phyloP scores from a whole-genome alignment of 805 yeast genomes.

The Cyberlindnera mississippiensis region DNA sequence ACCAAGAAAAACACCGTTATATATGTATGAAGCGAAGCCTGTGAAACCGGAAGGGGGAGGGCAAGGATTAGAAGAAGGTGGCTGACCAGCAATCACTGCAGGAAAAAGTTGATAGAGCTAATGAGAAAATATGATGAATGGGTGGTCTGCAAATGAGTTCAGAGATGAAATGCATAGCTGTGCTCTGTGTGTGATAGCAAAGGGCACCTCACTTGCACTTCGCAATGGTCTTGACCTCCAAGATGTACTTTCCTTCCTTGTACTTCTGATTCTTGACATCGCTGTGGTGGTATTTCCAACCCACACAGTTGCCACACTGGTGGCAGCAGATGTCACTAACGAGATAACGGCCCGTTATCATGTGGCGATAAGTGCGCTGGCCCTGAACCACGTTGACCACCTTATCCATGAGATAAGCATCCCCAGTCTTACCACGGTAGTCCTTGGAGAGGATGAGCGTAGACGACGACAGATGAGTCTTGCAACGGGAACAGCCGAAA shows the following conservation, averaged over 20 bases:
- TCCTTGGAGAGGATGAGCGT: conserved; percentile 38
- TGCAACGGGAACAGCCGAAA: conserved; percentile 38
- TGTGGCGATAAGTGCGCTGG: conserved; percentile 31
- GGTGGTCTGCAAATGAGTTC: not conserved
- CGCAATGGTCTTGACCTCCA: conserved; percentile 36
- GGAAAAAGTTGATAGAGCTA: too few relatives aligned
- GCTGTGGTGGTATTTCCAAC: conserved; percentile 59
- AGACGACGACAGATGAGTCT: conserved; percentile 38
- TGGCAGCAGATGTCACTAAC: conserved; percentile 57
- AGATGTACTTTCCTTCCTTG: conserved; percentile 58
- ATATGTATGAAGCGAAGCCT: too few relatives aligned
- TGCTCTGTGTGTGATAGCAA: not conserved
- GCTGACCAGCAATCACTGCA: too few relatives aligned
- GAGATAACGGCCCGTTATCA: conserved; percentile 57
- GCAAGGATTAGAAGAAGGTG: too few relatives aligned
- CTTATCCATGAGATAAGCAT: conserved; percentile 50
- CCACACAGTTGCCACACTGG: conserved; percentile 49
- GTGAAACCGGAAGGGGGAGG: too few relatives aligned
- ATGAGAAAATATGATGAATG: too few relatives aligned
- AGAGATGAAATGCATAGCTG: not conserved
- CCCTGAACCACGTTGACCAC: conserved; percentile 45
- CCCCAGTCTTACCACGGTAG: conserved; percentile 57
- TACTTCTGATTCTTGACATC: conserved; percentile 43
- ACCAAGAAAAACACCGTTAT: too few relatives aligned
- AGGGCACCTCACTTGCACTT: conserved; percentile 15